A percentile compares a stretch with the other conserved stretches of the same genome.
These are phyloP conservation scores for Citrus trifoliata DNA, from an alignment of 345 rosid species.

Conservation along the genomic window DNA sequence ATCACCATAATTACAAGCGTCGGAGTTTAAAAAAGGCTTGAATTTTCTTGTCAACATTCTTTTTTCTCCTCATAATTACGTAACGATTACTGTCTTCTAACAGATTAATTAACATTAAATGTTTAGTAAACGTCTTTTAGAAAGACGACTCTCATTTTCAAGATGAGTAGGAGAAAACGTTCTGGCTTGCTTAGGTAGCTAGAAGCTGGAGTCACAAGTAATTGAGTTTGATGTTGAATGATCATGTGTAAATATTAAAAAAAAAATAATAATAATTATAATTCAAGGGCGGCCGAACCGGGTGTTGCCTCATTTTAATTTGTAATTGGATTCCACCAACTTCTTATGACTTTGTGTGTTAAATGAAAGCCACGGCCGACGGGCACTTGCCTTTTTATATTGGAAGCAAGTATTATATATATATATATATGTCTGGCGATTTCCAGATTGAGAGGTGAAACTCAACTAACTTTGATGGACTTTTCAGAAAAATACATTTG, in stretches of 20 bases:
- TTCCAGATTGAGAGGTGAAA: conserved; percentile 1
- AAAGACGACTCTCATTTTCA: not conserved
- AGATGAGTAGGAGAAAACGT: not conserved
- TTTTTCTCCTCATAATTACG: not conserved
- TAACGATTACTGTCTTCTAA: not conserved
- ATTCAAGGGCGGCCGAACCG: not conserved
- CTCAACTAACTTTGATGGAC: conserved; percentile 17
- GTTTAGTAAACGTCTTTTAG: not conserved
- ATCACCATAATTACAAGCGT: not conserved
- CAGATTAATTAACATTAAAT: not conserved
- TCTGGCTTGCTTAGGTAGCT: not conserved
- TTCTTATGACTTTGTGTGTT: not conserved
- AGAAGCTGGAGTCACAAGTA: not conserved
- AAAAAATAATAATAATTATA: too few species aligned
- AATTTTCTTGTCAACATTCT: not conserved
- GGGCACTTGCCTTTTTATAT: conserved; percentile 6
- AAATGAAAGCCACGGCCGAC: conserved; percentile 10
- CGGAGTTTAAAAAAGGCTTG: not conserved
- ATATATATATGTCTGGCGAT: not conserved
- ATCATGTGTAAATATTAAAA: not conserved
- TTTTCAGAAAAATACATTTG: not conserved
- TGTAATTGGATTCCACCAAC: conserved; percentile 8
- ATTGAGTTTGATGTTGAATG: not conserved
- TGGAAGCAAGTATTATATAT: too few species aligned
- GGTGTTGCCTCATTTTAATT: not conserved